Base-by-base conservation (phyloP, 2,329 filamentous ascomycete species). In the Colletotrichum tropicicola region DNA sequence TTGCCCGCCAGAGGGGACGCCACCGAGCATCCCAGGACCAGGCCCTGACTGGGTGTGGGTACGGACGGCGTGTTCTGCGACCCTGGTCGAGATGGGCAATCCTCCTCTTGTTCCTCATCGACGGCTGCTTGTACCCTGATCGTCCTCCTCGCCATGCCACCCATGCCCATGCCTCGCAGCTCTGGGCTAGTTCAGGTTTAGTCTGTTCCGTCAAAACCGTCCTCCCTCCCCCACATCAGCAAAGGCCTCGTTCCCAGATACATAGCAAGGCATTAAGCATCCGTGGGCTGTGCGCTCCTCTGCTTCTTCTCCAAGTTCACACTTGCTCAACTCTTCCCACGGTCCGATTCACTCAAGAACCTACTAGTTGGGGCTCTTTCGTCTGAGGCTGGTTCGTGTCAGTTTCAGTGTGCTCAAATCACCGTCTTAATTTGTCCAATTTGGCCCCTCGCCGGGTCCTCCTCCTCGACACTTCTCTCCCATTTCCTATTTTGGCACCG, bases 401-500 rank as follows among this genome's bases (percentile, higher is more conserved):
- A 73, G 70, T 71, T 71, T 70, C 68, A 70, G 60, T 58, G 60
- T 70, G 53, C 48, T 61, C 58, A 63, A 63, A 60, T 69, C 59
- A 67, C 59, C 66, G 52, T 67, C 66, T 59, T 64, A 68, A 68
- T 67, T 67, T 68, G 66, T 69, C 67, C 55, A 66, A 65, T 71
- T 69, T 67, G 68, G 69, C 70, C 65, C 62, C 17, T 65, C 68
- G 70, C 69, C 67, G 68, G 68, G 65, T 67, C 69, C 64, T 67
- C 68, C 61, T 72, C 68, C 63, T 71, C 69, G 65, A 71, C 68
- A 70, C 69, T 70, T 75, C 73, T 74, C 74, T 76, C 70, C 72
- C 73, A 78, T 78, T 78, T 73, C 77, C 76, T 72, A 71, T 77
- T 78, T 73, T 73, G 78, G 78, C 70, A 72, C 72, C 68, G 71